phyloP scores from a whole-genome alignment of 1,284 basidiomycete species.

The Cutaneotrichosporon mucoides region DNA sequence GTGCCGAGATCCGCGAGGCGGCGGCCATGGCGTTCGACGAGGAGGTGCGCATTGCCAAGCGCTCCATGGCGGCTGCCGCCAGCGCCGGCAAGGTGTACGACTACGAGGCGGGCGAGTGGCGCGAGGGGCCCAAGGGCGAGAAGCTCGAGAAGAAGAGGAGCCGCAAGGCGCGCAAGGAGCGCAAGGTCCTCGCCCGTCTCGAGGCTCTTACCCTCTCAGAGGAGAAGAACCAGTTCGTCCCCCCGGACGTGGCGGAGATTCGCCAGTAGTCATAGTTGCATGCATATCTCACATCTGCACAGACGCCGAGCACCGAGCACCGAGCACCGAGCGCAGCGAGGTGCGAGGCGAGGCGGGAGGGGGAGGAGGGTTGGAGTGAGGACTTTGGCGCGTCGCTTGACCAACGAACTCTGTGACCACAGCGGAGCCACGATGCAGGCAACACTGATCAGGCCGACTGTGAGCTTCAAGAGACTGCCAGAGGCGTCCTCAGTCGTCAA shows the following conservation, averaged over 20 bases:
- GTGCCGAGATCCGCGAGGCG: constrained; percentile 42
- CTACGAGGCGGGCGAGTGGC: constrained; percentile 19
- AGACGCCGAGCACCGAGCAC: not conserved
- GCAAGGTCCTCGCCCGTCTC: constrained; percentile 15
- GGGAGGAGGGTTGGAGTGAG: no score
- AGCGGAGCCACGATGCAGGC: no score
- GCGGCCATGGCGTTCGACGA: constrained; percentile 34
- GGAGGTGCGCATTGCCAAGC: constrained; percentile 19
- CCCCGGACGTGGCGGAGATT: constrained; percentile 10
- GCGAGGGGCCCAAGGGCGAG: constrained; percentile 20
- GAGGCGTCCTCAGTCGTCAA: no score
- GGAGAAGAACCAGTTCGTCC: constrained; percentile 33
- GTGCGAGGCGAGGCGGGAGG: no score
- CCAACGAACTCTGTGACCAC: no score
- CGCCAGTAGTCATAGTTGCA: constrained; percentile 1
- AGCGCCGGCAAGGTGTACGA: constrained; percentile 23
- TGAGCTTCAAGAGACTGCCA: no score
- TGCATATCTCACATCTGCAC: not conserved
- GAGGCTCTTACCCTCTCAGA: constrained; percentile 16
- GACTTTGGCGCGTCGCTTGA: no score
- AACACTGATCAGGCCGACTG: no score
- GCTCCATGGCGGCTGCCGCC: constrained; percentile 18
- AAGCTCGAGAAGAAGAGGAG: constrained; percentile 12
- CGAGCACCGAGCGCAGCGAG: not conserved
- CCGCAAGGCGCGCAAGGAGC: constrained; percentile 14